Base-by-base conservation (phyloP, 768 basidiomycete species). In the Cubamyces sp. region DNA sequence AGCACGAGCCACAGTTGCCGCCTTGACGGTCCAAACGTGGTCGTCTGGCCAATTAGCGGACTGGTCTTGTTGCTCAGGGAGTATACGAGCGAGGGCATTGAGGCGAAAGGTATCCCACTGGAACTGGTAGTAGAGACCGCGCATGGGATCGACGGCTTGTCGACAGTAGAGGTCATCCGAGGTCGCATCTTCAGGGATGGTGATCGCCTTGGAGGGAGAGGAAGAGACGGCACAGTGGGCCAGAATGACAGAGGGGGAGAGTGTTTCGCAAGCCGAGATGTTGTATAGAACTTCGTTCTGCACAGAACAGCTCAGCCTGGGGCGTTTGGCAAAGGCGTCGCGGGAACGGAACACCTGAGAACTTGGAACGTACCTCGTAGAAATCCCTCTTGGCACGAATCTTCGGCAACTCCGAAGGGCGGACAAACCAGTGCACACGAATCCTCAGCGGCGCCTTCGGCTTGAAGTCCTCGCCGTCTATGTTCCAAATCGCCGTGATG, bases 241-340 rank as follows among this genome's bases (percentile, higher is more conserved):
- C 19, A 84, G 67, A 43, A 92, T 79, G 46, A 78, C 76, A 16
- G 80, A 77, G 5, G 88, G 82, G 15, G 78, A 74, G 15, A 90
- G n/a, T n/a, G n/a, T n/a, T n/a, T n/a, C n/a, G n/a, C n/a, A n/a
- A n/a, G 79, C 78, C 34, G 77, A 65, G 23, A 90, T 73, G 9
- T 51, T 54, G 52, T n/a, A n/a, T n/a, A n/a, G n/a, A n/a, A n/a
- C n/a, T 73, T 93, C 91, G 65, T 90, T 88, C 91, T 92, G 64
- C 0, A 25, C n/a, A 28, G 12, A 3, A 0, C 16, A 15, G 34
- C 34, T 34, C 34, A 34, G 34, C 34, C 34, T 34, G 9, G n/a
- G n/a, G n/a, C n/a, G n/a, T n/a, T n/a, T 11, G 34, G 11, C 23
- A 11, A 47, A 18, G 16, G 16, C 30, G 45, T 19, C 43, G 62